These are phyloP conservation scores for Tranzscheliella williamsii DNA, from an alignment of 1,284 basidiomycete genomes.

Conservation along the genomic window DNA sequence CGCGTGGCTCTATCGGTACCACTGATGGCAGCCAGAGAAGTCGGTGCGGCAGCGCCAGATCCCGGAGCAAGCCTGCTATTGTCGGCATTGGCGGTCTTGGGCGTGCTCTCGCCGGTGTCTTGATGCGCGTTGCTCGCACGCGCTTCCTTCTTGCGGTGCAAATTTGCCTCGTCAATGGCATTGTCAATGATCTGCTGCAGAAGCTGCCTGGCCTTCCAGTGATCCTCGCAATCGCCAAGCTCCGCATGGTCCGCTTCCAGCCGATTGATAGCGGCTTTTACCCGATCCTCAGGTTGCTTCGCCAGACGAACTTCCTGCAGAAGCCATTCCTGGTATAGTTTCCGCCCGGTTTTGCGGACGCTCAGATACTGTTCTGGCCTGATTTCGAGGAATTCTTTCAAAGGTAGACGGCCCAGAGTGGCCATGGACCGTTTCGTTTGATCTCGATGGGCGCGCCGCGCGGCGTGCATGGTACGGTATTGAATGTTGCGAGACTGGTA, in stretches of 20 bases:
- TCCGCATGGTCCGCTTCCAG: constrained; percentile 38
- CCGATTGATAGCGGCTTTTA: constrained; percentile 39
- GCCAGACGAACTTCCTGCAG: constrained; percentile 42
- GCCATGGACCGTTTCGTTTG: constrained; percentile 42
- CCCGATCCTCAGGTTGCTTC: constrained; percentile 42
- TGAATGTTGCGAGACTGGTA: constrained; percentile 28
- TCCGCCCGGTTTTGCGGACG: constrained; percentile 41
- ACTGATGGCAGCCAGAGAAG: not conserved
- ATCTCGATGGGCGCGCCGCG: constrained; percentile 30
- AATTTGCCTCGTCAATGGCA: constrained; percentile 45
- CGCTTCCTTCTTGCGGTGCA: constrained; percentile 41
- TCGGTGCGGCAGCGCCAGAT: not conserved
- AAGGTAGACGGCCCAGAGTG: constrained; percentile 40
- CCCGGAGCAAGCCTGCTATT: not conserved
- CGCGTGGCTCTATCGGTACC: constrained; percentile 15
- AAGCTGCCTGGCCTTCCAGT: constrained; percentile 44
- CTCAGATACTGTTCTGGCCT: constrained; percentile 39
- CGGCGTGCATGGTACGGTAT: constrained; percentile 38
- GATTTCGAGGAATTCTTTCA: constrained; percentile 47
- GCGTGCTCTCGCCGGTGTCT: constrained; percentile 17
- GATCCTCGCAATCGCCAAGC: constrained; percentile 44
- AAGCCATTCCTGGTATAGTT: constrained; percentile 46
- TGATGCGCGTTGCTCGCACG: constrained; percentile 18
- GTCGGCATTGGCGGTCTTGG: constrained; percentile 2
- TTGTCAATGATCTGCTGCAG: constrained; percentile 52